phyloP scores from a whole-genome alignment of 2,329 filamentous ascomycete genomes.

The Clarireedia sp. region DNA sequence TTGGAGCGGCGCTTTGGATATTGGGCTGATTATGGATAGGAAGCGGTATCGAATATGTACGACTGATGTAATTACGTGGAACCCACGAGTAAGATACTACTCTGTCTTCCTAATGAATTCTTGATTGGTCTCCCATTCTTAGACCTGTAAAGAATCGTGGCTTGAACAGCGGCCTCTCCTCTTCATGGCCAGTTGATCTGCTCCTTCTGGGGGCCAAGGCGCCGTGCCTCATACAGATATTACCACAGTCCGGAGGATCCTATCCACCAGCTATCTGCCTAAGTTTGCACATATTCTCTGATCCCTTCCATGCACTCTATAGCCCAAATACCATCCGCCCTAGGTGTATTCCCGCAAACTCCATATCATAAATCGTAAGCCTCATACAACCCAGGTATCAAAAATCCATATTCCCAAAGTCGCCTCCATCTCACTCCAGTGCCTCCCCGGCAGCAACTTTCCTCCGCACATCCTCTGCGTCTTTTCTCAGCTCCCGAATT shows the following conservation, averaged over 20 bases:
- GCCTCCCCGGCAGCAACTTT: neutral
- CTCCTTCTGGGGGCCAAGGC: too few relatives aligned
- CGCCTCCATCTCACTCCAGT: neutral
- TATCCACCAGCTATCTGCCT: too few relatives aligned
- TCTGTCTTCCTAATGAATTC: conserved; percentile 1
- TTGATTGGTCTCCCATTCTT: neutral
- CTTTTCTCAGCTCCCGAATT: neutral
- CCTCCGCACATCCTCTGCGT: neutral
- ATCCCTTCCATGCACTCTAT: too few relatives aligned
- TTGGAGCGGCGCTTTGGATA: conserved; percentile 3
- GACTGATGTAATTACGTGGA: conserved; percentile 2
- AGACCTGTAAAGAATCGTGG: too few relatives aligned
- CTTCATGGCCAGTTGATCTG: too few relatives aligned
- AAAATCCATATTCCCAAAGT: neutral
- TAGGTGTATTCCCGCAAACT: too few relatives aligned
- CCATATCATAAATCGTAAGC: neutral
- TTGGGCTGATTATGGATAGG: neutral
- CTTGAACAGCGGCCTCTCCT: too few relatives aligned
- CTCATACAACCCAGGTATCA: neutral
- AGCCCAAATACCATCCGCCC: too few relatives aligned
- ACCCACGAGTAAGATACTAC: neutral
- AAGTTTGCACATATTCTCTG: too few relatives aligned
- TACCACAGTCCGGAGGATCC: too few relatives aligned
- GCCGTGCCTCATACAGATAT: too few relatives aligned
- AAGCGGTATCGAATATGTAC: neutral